Conservation (phyloP, 2,329 filamentous ascomycete genomes). For the Alternaria metachromatica region DNA sequence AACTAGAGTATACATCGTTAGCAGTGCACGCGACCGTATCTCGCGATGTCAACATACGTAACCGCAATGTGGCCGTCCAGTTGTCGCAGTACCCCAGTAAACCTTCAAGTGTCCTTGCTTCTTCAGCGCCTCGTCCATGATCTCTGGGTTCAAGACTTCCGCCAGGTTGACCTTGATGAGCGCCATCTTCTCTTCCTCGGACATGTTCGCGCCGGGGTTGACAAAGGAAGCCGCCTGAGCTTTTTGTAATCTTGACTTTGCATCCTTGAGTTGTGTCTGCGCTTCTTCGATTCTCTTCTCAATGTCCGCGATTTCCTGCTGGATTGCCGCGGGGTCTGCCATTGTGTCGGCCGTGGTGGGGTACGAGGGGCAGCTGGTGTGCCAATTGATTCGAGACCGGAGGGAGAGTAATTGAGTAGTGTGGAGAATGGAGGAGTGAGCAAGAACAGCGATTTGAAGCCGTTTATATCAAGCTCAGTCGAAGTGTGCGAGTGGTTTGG, state of each 20-base stretch:
- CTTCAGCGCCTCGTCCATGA: constrained; percentile 75
- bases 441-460: constrained; percentile 1
- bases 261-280: constrained; percentile 39
- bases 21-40: constrained; percentile 1
- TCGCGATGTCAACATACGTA: constrained; percentile 59
- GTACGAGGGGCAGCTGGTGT: constrained; percentile 27
- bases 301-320: constrained; percentile 40
- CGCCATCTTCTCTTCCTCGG: constrained; percentile 67
- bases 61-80: constrained; percentile 85
- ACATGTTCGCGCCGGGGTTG: constrained; percentile 45
- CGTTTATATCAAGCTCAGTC: constrained; percentile 10
- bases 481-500: constrained; percentile 7
- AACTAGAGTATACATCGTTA: constrained; percentile 55
- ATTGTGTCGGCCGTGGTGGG: constrained; percentile 45
- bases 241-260: constrained; percentile 36
- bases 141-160: constrained; percentile 83
- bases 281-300: constrained; percentile 43
- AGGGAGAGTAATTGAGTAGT: not conserved
- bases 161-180: constrained; percentile 82
- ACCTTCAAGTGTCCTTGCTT: constrained; percentile 72
- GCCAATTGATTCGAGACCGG: constrained; percentile 12
- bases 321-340: constrained; percentile 39
- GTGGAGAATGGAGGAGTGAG: not conserved
- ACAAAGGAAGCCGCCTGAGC: constrained; percentile 24
- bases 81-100: constrained; percentile 90